Percentiles rank a stretch among this genome's conserved stretches.
These are phyloP conservation scores for Gaultheria prostrata DNA, from an alignment of 148 eudicot species.

Conservation along the genomic window DNA sequence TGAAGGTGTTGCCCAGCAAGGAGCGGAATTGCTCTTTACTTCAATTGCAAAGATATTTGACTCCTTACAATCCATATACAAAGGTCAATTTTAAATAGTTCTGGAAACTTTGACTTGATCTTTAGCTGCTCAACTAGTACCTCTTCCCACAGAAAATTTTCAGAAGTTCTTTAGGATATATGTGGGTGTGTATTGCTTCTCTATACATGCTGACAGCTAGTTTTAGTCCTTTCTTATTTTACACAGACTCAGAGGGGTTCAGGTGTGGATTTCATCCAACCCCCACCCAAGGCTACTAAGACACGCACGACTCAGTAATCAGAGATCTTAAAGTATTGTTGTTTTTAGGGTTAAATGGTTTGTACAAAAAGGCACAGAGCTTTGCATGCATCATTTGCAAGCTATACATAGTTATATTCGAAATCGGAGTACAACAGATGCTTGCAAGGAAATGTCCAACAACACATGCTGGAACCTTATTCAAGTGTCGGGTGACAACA, in stretches of 20 bases:
- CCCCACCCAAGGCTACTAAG: background rate
- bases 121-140: conserved; percentile 6
- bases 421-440: background rate
- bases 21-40: conserved; percentile 53
- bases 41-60: conserved; percentile 55
- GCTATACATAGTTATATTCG: background rate
- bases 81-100: conserved; percentile 28
- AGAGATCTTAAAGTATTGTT: background rate
- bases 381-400: background rate
- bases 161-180: conserved; percentile 18
- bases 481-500: background rate
- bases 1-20: conserved; percentile 55
- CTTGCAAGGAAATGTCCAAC: background rate
- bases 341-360: background rate
- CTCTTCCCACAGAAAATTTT: conserved; percentile 1
- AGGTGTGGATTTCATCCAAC: background rate
- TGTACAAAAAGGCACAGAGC: background rate
- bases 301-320: background rate
- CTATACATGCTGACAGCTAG: background rate
- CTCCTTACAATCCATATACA: conserved; percentile 42
- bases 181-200: background rate
- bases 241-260: background rate
- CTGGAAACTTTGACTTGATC: background rate
- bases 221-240: background rate
- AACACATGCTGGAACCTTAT: background rate